Evolutionary conservation across 345 rosid species (phyloP), one percentile per base, ranked within the genome.

Genomic region (Adansonia digitata): DNA sequence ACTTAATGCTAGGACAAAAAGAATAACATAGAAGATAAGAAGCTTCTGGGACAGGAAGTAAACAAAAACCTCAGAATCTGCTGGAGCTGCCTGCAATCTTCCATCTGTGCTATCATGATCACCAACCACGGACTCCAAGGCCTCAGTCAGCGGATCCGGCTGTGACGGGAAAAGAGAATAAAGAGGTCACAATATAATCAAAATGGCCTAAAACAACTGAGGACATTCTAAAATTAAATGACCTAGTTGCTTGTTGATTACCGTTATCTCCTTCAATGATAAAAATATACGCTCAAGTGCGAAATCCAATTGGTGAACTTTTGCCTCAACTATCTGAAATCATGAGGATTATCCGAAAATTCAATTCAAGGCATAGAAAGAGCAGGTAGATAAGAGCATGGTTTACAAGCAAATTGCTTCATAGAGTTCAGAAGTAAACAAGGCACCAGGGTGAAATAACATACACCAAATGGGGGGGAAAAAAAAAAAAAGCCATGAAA

Each of bases 291-390:
- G 98, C 56, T 89, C 91, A 70, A 89, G 92, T 40, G 89, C 70
- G 77, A 91, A 89, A 85, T 95, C 96, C 77, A 95, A 83, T 79
- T 89, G 96, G 75, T 91, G 93, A 74, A 95, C 98, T 86, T 92
- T 95, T 26, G 98, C 99, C 80, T 95, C 97, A 81, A 90, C 89
- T 49, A 85, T 87, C 99, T 91, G 84, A 80, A 67, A 76, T 52
- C 81, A 82, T 68, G 82, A 80, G 56, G 2, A 39, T 31, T 31
- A 76, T 7, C 35, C 72, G 13, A 75, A 74, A 63, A 39, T 31
- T 66, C 37, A 34, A 73, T 74, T 48, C 27, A 39, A 35, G 65
- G 78, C 4, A 15, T 45, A 61, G 24, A 69, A 66, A 39, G 48
- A 24, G 24, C n/a, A 18, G 52, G 59, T 64, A 26, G 76, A 40